These are phyloP conservation scores for Phytopythium delawarense DNA, from an alignment of 352 stramenopile genomes.

Conservation along the genomic window DNA sequence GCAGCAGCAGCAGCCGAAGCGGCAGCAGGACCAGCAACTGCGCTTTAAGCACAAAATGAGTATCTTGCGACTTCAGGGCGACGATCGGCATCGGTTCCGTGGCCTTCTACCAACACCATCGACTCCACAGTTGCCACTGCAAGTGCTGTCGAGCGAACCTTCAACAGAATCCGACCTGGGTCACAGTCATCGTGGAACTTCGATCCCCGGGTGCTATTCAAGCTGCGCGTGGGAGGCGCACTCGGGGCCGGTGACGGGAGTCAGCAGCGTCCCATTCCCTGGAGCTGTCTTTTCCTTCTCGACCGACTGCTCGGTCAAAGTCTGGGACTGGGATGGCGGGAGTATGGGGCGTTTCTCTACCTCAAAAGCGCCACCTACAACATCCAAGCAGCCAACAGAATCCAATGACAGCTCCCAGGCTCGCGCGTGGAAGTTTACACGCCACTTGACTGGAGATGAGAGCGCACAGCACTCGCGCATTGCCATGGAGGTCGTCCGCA, in stretches of 20 bases:
- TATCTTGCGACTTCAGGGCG: conserved; percentile 1
- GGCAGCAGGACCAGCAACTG: background rate
- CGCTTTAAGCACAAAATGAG: conserved; percentile 1
- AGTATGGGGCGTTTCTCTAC: conserved; percentile 58
- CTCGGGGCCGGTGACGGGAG: conserved; percentile 15
- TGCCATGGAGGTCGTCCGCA: conserved; percentile 33
- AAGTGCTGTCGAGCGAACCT: background rate
- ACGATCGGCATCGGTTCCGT: conserved; percentile 1
- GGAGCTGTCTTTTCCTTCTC: conserved; percentile 46
- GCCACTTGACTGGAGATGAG: conserved; percentile 26
- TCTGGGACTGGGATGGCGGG: conserved; percentile 36
- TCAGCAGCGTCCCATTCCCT: conserved; percentile 33
- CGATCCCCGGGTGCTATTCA: conserved; percentile 12
- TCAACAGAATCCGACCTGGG: background rate
- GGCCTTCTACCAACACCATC: background rate
- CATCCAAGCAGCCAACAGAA: conserved; percentile 2
- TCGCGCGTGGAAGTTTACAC: conserved; percentile 51
- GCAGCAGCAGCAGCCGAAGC: background rate
- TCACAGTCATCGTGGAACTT: background rate
- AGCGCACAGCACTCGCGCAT: conserved; percentile 30
- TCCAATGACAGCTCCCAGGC: background rate
- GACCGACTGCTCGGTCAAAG: conserved; percentile 34
- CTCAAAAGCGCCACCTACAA: conserved; percentile 7
- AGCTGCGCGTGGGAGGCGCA: conserved; percentile 44
- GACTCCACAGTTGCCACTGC: background rate